phyloP scores from a whole-genome alignment of 2,329 filamentous ascomycete species.

The Colletotrichum abscissum region DNA sequence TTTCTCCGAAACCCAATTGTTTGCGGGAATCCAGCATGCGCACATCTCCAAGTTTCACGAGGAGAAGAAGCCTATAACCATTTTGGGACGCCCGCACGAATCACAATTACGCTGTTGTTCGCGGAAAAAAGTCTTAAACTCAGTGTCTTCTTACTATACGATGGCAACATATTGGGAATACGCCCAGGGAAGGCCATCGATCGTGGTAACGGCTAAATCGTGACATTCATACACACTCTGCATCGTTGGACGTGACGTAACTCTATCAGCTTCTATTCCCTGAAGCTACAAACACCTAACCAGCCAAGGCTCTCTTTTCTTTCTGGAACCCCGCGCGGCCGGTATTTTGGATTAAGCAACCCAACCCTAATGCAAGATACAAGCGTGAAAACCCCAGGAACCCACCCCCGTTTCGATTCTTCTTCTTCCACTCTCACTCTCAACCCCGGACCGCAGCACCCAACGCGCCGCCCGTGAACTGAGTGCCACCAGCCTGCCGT shows the following conservation, averaged over 20 bases:
- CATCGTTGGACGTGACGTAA: slow-evolving; percentile 20
- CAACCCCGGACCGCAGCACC: slow-evolving; percentile 74
- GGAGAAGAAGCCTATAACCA: neutral
- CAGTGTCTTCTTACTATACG: neutral
- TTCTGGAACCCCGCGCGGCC: slow-evolving; percentile 32
- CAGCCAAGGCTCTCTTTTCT: slow-evolving; percentile 30
- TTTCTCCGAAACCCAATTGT: no score
- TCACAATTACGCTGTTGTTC: neutral
- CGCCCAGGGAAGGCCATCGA: no score
- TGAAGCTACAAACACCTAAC: slow-evolving; percentile 38
- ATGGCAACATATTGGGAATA: no score
- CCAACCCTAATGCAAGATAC: slow-evolving; percentile 38
- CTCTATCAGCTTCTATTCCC: slow-evolving; percentile 38
- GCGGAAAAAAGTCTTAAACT: neutral
- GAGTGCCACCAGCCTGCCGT: slow-evolving; percentile 77
- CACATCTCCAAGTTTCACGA: no score
- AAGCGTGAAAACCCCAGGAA: slow-evolving; percentile 33
- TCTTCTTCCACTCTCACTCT: slow-evolving; percentile 37
- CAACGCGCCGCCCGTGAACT: slow-evolving; percentile 85
- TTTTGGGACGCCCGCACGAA: neutral
- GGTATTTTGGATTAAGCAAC: slow-evolving; percentile 38
- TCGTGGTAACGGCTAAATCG: neutral
- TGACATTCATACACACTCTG: slow-evolving; percentile 15
- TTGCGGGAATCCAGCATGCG: no score
- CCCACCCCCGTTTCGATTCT: slow-evolving; percentile 19